Evolutionary conservation across 441 rosid genomes (phyloP).

Genomic region (Populus trichocarpa): DNA sequence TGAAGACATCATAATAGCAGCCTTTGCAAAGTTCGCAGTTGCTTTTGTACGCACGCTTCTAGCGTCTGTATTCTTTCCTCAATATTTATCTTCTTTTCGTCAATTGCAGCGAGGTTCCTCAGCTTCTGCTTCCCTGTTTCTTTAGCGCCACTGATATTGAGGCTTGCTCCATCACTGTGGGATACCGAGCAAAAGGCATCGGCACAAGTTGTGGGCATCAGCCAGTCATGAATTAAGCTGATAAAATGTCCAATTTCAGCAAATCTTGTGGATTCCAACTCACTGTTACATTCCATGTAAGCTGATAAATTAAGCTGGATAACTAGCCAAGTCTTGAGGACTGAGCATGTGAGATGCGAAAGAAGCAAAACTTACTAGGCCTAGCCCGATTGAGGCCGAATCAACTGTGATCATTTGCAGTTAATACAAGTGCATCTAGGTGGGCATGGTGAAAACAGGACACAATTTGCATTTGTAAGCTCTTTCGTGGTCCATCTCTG

Average conservation of each 20-base stretch:
- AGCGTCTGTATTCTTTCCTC: slow-evolving; percentile 23
- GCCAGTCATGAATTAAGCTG: not conserved
- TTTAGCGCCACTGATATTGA: slow-evolving; percentile 55
- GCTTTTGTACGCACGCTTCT: slow-evolving; percentile 32
- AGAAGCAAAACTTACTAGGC: slow-evolving; percentile 44
- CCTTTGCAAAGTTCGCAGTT: slow-evolving; percentile 28
- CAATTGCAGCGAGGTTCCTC: slow-evolving; percentile 29
- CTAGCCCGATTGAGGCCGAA: slow-evolving; percentile 43
- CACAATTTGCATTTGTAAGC: slow-evolving; percentile 28
- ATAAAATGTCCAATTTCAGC: not conserved
- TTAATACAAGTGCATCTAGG: too few relatives aligned
- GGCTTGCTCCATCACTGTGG: slow-evolving; percentile 56
- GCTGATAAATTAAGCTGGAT: not conserved
- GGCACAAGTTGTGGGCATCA: not conserved
- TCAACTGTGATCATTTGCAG: slow-evolving; percentile 1
- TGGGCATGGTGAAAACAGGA: not conserved
- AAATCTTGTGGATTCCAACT: not conserved
- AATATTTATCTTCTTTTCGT: slow-evolving; percentile 27
- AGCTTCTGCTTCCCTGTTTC: slow-evolving; percentile 54
- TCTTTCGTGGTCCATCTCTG: slow-evolving; percentile 16
- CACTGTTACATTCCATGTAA: not conserved
- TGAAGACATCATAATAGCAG: slow-evolving; percentile 68
- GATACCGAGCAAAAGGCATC: slow-evolving; percentile 4
- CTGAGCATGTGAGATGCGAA: not conserved
- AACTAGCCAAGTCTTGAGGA: not conserved